Base-by-base conservation (phyloP, 768 basidiomycete species). In the Xerocomus potaroensis region DNA sequence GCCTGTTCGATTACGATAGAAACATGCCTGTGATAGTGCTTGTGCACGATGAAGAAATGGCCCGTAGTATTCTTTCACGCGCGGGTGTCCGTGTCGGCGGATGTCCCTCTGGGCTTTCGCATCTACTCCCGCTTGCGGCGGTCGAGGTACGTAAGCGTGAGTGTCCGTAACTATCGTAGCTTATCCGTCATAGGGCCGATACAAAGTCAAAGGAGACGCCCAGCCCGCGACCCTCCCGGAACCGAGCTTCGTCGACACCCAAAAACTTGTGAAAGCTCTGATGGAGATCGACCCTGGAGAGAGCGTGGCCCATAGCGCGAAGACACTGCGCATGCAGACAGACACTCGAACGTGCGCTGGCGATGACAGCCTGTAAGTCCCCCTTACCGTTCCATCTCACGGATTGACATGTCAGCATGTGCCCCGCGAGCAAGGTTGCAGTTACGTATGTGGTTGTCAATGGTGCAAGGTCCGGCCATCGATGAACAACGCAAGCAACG, bases 311-410 rank as follows among this genome's bases (percentile, higher is more conserved):
- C 46, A 49, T 3, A 69, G 71, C 10, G 71, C 72, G 22, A 63
- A 59, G 18, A 51, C 56, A 7, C 42, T 79, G 35, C 58, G 50
- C 19, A 46, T 72, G 51, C 54, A 64, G 16, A 57, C 62, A 0
- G 61, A 68, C 26, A 63, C 58, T 19, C 66, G 63, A 8, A 69
- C 70, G 53, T 78, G 76, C 58, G 76, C 77, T 8, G 78, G 77
- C 0, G 76, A 78, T 41, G 78, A 79, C 55, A 73, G 75, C 27
- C 65, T 66, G 78, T 78, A 53, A 59, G 76, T 53, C 9, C 9
- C 14, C n/a, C n/a, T n/a, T 15, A 1, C 12, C 12, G 8, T 16
- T 8, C 16, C 36, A 10, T 35, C 21, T 26, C 15, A 29, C 24
- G 4, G 19, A 43, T 32, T 14, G 21, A 49, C 24, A 14, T 33